Conservation (phyloP, 1,139 yeast species). For the Protomyces arabidopsidicola region DNA sequence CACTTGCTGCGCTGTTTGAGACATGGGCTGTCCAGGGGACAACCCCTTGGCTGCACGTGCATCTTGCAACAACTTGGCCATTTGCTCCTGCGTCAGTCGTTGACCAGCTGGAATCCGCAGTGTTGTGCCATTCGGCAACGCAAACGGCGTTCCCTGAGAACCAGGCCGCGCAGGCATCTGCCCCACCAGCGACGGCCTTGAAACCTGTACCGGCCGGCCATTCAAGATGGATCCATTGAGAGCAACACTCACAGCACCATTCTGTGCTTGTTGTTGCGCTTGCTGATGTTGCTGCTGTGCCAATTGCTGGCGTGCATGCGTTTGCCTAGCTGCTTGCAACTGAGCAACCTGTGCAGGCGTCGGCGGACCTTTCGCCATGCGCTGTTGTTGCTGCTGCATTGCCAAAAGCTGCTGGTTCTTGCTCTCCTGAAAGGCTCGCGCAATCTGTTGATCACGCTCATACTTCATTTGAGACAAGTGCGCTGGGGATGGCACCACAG, state of each 20-base stretch:
- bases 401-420: slow-evolving; percentile 38
- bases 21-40: slow-evolving; percentile 2
- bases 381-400: slow-evolving; percentile 30
- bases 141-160: slow-evolving; percentile 1
- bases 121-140: slow-evolving; percentile 32
- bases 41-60: slow-evolving; percentile 14
- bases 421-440: slow-evolving; percentile 62
- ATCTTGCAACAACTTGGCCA: slow-evolving; percentile 35
- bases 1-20: background rate
- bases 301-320: slow-evolving; percentile 35
- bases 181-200: slow-evolving; percentile 22
- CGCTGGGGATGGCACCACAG: slow-evolving; percentile 63
- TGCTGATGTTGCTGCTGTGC: slow-evolving; percentile 44
- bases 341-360: slow-evolving; percentile 28
- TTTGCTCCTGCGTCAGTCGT: slow-evolving; percentile 36
- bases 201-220: background rate
- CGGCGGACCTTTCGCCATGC: slow-evolving; percentile 30
- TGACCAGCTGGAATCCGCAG: slow-evolving; percentile 33
- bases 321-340: slow-evolving; percentile 43
- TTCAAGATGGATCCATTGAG: background rate
- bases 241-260: background rate
- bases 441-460: slow-evolving; percentile 79
- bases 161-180: slow-evolving; percentile 26
- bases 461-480: slow-evolving; percentile 74
- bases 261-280: slow-evolving; percentile 35